Conservation (phyloP, 805 yeast genomes). For the Myxozyma kluyveri region DNA sequence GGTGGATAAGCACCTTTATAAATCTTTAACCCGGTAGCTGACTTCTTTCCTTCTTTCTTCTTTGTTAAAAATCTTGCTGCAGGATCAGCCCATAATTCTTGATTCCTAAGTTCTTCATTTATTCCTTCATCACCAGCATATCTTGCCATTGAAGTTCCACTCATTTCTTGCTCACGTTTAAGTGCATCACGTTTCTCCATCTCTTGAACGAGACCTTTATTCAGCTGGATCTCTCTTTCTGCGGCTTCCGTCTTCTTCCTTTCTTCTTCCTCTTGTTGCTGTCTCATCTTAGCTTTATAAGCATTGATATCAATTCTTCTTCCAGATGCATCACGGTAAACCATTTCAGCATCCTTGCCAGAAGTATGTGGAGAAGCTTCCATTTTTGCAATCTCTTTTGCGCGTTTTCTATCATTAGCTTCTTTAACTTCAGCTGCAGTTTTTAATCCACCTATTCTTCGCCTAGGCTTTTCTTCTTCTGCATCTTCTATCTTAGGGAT, state of each 20-base stretch:
- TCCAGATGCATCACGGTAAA: conserved; percentile 64
- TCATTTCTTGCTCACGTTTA: conserved; percentile 35
- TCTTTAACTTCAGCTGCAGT: conserved; percentile 45
- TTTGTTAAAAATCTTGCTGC: conserved; percentile 47
- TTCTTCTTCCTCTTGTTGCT: conserved; percentile 33
- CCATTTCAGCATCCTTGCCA: conserved; percentile 40
- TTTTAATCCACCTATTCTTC: conserved; percentile 45
- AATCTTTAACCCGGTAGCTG: conserved; percentile 50
- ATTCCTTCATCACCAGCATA: conserved; percentile 44
- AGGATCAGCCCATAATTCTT: conserved; percentile 62
- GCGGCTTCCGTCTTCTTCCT: conserved; percentile 28
- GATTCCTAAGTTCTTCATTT: conserved; percentile 38
- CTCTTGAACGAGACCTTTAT: conserved; percentile 44
- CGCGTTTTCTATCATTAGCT: conserved; percentile 40
- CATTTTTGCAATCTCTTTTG: conserved; percentile 22
- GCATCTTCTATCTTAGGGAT: background rate
- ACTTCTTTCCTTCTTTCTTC: conserved; percentile 29
- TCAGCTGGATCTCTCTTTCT: conserved; percentile 34
- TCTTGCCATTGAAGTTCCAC: conserved; percentile 34
- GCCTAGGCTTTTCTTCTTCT: background rate
- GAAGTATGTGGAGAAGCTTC: conserved; percentile 15
- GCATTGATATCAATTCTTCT: conserved; percentile 46
- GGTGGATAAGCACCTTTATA: conserved; percentile 57
- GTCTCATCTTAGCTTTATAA: conserved; percentile 33
- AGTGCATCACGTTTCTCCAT: conserved; percentile 42